Conservation (phyloP, 1,139 yeast species). For the Saccharomyces hybrid region DNA sequence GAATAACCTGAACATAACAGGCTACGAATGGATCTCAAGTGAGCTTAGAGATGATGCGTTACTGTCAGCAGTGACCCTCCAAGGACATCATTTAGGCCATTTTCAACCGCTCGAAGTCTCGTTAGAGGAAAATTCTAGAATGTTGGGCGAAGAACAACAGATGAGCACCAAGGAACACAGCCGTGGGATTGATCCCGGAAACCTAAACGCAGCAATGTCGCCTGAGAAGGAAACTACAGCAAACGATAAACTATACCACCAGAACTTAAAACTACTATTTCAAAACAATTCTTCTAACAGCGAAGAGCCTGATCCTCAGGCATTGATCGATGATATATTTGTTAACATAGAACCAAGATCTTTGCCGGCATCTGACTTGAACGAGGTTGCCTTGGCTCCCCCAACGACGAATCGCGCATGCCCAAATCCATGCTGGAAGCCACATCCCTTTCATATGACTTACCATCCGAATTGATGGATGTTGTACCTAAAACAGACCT, state of each 20-base stretch:
- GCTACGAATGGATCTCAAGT: conserved; percentile 56
- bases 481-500: conserved; percentile 52
- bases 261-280: conserved; percentile 8
- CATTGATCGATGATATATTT: neutral
- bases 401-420: conserved; percentile 28
- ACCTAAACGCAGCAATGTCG: neutral
- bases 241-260: neutral
- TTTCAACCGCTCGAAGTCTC: neutral
- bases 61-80: conserved; percentile 64
- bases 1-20: conserved; percentile 19
- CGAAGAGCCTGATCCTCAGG: neutral
- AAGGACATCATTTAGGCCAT: conserved; percentile 33
- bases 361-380: conserved; percentile 7
- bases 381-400: conserved; percentile 15
- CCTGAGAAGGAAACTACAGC: neutral
- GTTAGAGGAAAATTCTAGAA: neutral
- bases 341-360: neutral
- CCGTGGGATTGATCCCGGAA: neutral
- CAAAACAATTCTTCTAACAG: conserved; percentile 8
- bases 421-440: conserved; percentile 35
- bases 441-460: neutral
- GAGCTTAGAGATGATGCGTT: conserved; percentile 66
- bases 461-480: conserved; percentile 21
- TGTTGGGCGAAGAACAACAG: neutral
- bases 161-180: neutral